Evolutionary conservation across 75 land plant species (phyloP).

Genomic region (Cunninghamia lanceolata): DNA sequence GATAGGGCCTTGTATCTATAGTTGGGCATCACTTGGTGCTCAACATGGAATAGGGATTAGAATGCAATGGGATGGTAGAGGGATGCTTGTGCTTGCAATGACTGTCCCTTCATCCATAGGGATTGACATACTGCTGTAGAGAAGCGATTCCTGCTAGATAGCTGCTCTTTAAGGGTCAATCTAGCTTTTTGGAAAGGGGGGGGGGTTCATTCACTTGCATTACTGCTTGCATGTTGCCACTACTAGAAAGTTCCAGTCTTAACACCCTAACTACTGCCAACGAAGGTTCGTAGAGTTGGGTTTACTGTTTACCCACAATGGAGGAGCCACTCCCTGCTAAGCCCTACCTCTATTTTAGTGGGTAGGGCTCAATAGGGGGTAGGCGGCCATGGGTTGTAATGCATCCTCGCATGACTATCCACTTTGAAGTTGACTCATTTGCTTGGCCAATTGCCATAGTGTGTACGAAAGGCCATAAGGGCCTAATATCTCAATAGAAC

Average conservation of each 20-base stretch:
- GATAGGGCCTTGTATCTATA: not conserved
- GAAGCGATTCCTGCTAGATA: not conserved
- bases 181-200: not conserved
- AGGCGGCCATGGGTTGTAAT: not conserved
- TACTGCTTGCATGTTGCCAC: not conserved
- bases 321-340: not conserved
- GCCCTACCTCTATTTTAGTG: too few relatives aligned
- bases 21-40: not conserved
- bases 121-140: not conserved
- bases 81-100: not conserved
- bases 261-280: not conserved
- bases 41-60: not conserved
- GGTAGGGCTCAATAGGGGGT: not conserved
- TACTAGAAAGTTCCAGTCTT: not conserved
- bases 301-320: not conserved
- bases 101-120: not conserved
- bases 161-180: not conserved
- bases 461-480: not conserved
- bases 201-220: not conserved
- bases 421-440: too few relatives aligned
- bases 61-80: not conserved
- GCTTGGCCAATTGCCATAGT: not conserved
- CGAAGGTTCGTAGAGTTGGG: not conserved
- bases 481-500: not conserved
- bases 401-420: not conserved